Conservation (phyloP, 2,329 filamentous ascomycete genomes). For the Volutella citrinella region DNA sequence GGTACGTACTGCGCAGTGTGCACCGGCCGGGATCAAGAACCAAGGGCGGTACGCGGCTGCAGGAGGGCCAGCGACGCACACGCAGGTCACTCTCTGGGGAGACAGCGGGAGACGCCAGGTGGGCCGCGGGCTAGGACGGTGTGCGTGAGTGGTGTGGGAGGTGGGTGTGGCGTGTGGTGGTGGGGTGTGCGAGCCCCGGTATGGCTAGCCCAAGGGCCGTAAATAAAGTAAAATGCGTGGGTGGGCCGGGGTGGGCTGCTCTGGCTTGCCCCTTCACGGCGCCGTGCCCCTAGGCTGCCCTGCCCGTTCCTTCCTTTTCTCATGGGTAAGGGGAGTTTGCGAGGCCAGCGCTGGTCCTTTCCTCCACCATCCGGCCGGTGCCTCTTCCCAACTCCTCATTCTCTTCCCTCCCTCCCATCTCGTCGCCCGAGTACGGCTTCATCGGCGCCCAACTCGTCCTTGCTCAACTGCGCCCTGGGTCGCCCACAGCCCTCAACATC, state of each 20-base stretch:
- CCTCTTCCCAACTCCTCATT: slow-evolving; percentile 38
- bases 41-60: not conserved
- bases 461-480: slow-evolving; percentile 15
- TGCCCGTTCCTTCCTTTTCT: slow-evolving; percentile 37
- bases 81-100: not conserved
- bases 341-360: slow-evolving; percentile 37
- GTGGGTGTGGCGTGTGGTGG: not conserved
- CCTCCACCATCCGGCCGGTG: slow-evolving; percentile 34
- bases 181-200: slow-evolving; percentile 4
- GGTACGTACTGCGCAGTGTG: no score
- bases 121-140: not conserved
- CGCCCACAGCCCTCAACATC: slow-evolving; percentile 8
- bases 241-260: slow-evolving; percentile 24
- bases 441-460: slow-evolving; percentile 20
- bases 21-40: not conserved
- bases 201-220: slow-evolving; percentile 14
- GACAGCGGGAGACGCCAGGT: not conserved
- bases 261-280: slow-evolving; percentile 22
- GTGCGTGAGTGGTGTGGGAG: not conserved
- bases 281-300: slow-evolving; percentile 27
- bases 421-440: slow-evolving; percentile 29
- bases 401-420: slow-evolving; percentile 34
- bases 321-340: slow-evolving; percentile 44
- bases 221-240: slow-evolving; percentile 23
- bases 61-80: not conserved